A percentile compares a stretch with the other conserved stretches of the same genome.
These are phyloP conservation scores for Colletotrichum euphorbiae DNA, from an alignment of 2,329 filamentous ascomycete species.

Conservation along the genomic window DNA sequence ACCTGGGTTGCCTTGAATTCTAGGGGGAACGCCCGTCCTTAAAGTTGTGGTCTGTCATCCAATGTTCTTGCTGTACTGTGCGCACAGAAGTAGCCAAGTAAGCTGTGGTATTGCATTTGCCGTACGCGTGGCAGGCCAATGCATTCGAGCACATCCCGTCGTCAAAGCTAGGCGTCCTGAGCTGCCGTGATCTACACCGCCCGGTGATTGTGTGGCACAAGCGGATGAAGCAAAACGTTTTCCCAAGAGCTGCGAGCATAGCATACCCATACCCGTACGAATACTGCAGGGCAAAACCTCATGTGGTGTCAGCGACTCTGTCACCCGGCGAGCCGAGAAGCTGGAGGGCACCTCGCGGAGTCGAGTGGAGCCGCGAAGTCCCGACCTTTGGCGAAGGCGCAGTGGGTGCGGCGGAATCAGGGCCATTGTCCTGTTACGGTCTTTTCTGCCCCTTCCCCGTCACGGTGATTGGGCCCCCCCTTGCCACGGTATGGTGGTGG, in stretches of 20 bases:
- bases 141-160: not conserved
- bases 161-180: not conserved
- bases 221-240: too few relatives aligned
- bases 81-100: not conserved
- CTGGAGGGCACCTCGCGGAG: too few relatives aligned
- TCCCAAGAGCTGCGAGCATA: too few relatives aligned
- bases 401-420: constrained; percentile 27
- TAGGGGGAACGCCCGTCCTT: not conserved
- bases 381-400: constrained; percentile 14
- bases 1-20: not conserved
- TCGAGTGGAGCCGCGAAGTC: not conserved
- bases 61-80: constrained; percentile 7
- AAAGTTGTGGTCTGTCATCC: constrained; percentile 27
- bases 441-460: not conserved
- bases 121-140: too few relatives aligned
- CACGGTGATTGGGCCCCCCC: constrained; percentile 16
- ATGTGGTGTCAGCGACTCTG: too few relatives aligned
- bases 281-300: too few relatives aligned
- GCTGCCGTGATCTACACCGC: not conserved
- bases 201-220: too few relatives aligned
- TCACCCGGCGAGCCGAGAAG: not conserved
- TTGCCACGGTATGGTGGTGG: not conserved
- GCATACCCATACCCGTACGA: too few relatives aligned
- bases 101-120: too few relatives aligned
- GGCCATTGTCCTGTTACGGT: constrained; percentile 23